Base-by-base conservation (phyloP, 2,329 filamentous ascomycete genomes). In the Colletotrichum caudatum region DNA sequence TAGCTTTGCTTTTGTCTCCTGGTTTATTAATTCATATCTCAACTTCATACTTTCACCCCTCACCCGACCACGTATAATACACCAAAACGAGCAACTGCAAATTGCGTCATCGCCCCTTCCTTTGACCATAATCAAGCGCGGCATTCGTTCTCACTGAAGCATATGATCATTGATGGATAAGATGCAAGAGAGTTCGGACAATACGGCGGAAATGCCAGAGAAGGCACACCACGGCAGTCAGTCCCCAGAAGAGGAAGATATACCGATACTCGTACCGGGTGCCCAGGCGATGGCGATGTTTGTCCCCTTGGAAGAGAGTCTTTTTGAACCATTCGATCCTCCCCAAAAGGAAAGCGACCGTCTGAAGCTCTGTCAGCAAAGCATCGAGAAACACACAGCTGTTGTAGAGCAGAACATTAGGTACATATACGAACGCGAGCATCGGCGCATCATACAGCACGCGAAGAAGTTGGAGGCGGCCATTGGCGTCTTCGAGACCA, bases 371-470 rank as follows among this genome's bases (percentile, higher is more conserved):
- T 78, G 79, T 53, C 72, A 80, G 14, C 69, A 77, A 41, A 78
- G 75, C 41, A 69, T 82, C 46, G 79, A 82, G 41, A 74, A 75
- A 63, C 77, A 81, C 63, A 75, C 74, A 16, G 68, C 67, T 1
- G 78, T 75, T 18, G 78, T 82, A 26, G 75, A 75, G 37, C 74
- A 78, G 29, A 81, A 81, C 56, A 69, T 82, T 29, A 48, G 78
- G 37, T 77, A 77, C 70, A 77, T 82, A 59, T 79, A 81, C 48
- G 75, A 78, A 59, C 77, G 80, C 26, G 81, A 82, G 73, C 78
- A 78, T 66, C 69, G 66, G 33, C 80, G 80, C 18, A 76, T 80
- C 37, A 51, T 80, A 4, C 67, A 69, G 20, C 71, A 74, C 9
- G 78, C 78, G 3, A 73, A 73, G 14, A 64, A 33, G 16, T 51